A percentile compares a stretch with the other conserved stretches of the same genome.
These are phyloP conservation scores for Pyropia haitanensis DNA, from an alignment of 23 red algal genomes.

Conservation along the genomic window DNA sequence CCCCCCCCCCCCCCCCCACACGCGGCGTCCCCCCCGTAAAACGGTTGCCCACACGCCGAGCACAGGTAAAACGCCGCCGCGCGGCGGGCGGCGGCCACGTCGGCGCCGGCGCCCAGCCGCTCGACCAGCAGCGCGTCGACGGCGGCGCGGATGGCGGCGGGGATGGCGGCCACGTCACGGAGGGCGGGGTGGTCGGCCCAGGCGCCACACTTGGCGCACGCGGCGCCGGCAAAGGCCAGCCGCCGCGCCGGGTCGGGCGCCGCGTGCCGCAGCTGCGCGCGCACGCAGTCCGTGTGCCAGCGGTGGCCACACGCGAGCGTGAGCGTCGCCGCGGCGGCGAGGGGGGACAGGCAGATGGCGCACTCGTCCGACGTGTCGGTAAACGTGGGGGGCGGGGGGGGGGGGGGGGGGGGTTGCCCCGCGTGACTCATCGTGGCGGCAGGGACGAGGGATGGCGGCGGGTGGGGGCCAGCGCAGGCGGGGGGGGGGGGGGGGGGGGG, in stretches of 20 bases:
- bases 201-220: constrained; percentile 37
- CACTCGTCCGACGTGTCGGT: constrained; percentile 8
- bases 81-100: constrained; percentile 10
- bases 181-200: constrained; percentile 28
- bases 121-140: constrained; percentile 30
- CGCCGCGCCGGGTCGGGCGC: constrained; percentile 9
- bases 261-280: constrained; percentile 11
- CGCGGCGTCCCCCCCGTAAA: constrained; percentile 35
- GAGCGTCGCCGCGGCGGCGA: not conserved
- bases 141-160: not conserved
- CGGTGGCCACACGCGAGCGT: constrained; percentile 36
- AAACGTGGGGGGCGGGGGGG: no score
- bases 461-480: no score
- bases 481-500: no score
- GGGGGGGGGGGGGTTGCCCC: no score
- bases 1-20: constrained; percentile 20
- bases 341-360: constrained; percentile 50
- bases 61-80: constrained; percentile 53
- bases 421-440: no score
- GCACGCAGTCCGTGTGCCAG: constrained; percentile 41
- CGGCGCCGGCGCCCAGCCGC: constrained; percentile 2
- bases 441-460: no score
- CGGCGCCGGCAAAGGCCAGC: constrained; percentile 28
- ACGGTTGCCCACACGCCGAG: constrained; percentile 36
- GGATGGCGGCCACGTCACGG: not conserved